Conservation (phyloP, 2,329 filamentous ascomycete genomes). For the Fusarium zealandicum region DNA sequence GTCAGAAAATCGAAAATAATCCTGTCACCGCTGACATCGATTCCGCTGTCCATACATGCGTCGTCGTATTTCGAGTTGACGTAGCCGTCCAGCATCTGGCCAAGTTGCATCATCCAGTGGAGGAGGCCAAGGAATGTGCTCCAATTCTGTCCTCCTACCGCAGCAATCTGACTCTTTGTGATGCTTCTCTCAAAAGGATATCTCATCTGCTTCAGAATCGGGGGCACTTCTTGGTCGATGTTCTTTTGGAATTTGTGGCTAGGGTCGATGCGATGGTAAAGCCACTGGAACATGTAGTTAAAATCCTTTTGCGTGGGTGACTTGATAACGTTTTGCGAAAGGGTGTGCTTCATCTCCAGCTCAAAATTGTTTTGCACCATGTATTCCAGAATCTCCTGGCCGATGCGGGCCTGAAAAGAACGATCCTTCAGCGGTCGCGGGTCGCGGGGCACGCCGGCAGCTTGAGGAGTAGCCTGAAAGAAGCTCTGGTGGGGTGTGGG, state of each 20-base stretch:
- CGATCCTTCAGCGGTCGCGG: constrained; percentile 86
- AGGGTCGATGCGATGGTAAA: constrained; percentile 95
- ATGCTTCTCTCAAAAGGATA: constrained; percentile 97
- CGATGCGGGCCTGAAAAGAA: constrained; percentile 80
- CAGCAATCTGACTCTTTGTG: constrained; percentile 93
- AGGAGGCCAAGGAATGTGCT: constrained; percentile 90
- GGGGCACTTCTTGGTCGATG: constrained; percentile 93
- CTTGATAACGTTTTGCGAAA: constrained; percentile 90
- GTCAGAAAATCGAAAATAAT: constrained; percentile 95
- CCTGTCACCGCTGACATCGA: constrained; percentile 87
- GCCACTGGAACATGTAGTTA: constrained; percentile 96
- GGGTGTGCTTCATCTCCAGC: constrained; percentile 92
- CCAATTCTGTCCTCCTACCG: constrained; percentile 97
- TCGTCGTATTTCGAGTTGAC: constrained; percentile 82
- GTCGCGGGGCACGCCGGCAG: constrained; percentile 84
- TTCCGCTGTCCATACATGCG: constrained; percentile 84
- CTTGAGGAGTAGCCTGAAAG: constrained; percentile 85
- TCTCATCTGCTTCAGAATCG: constrained; percentile 88
- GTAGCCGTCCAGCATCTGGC: constrained; percentile 91
- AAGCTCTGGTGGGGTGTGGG: constrained; percentile 87
- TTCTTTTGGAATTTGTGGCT: constrained; percentile 92
- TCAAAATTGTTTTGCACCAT: constrained; percentile 94
- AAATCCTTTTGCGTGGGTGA: constrained; percentile 99
- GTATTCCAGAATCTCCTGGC: constrained; percentile 89
- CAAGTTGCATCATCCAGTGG: constrained; percentile 99